Conservation (phyloP, 2,329 filamentous ascomycete genomes). For the Paracorniculantispora psalliotae region DNA sequence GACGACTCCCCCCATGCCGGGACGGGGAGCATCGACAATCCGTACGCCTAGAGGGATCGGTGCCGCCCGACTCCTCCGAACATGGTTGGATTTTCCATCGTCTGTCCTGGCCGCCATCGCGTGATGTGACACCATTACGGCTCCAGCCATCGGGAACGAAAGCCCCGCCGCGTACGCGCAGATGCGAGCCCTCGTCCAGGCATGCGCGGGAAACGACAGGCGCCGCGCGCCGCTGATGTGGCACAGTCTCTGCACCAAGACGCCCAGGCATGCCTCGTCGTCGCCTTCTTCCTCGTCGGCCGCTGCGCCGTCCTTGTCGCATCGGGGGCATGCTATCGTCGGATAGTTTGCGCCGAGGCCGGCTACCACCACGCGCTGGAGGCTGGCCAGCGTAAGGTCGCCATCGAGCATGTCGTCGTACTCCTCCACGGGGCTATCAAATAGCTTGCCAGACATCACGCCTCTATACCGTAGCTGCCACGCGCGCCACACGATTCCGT, state of each 20-base stretch:
- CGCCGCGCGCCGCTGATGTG: neutral
- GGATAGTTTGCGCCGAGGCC: neutral
- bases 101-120: too few relatives aligned
- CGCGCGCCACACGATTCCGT: neutral
- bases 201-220: neutral
- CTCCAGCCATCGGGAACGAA: neutral
- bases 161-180: neutral
- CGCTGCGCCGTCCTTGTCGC: too few relatives aligned
- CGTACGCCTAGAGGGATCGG: too few relatives aligned
- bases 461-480: neutral
- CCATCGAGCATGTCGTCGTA: neutral
- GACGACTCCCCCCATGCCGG: too few relatives aligned
- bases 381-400: neutral
- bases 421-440: too few relatives aligned
- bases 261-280: neutral
- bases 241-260: neutral
- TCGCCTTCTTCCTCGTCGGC: too few relatives aligned
- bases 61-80: too few relatives aligned
- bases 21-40: too few relatives aligned
- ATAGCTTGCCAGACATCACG: neutral
- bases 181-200: neutral
- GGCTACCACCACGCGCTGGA: neutral
- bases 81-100: too few relatives aligned
- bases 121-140: too few relatives aligned
- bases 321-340: neutral